phyloP scores from a whole-genome alignment of 345 rosid species.

The Camelina sativa region DNA sequence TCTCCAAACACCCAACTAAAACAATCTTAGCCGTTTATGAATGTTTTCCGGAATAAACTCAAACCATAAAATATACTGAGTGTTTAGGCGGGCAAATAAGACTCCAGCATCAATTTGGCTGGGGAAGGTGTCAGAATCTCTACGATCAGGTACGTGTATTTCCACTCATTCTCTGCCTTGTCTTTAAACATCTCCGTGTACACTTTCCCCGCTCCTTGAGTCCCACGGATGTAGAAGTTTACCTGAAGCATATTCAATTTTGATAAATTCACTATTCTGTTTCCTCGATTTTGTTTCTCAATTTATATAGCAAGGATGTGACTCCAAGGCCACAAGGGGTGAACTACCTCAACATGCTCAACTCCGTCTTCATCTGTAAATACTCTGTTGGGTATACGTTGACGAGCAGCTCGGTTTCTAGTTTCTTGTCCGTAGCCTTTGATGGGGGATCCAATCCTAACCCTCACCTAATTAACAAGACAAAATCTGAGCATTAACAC shows the following conservation, averaged over 20 bases:
- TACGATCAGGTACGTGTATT: conserved; percentile 80
- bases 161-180: conserved; percentile 84
- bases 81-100: conserved; percentile 73
- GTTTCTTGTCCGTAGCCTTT: conserved; percentile 97
- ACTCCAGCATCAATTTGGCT: conserved; percentile 78
- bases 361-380: conserved; percentile 93
- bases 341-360: conserved; percentile 85
- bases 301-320: not conserved
- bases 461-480: conserved; percentile 67
- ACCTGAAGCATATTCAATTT: conserved; percentile 50
- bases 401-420: conserved; percentile 96
- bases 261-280: not conserved
- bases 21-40: conserved; percentile 8
- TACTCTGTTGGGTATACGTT: conserved; percentile 77
- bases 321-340: not conserved
- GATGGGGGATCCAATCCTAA: conserved; percentile 95
- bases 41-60: conserved; percentile 1
- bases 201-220: conserved; percentile 95
- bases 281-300: not conserved
- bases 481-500: conserved; percentile 1
- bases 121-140: conserved; percentile 73
- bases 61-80: not conserved
- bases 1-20: conserved; percentile 11
- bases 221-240: conserved; percentile 83
- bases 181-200: conserved; percentile 91